phyloP scores from a whole-genome alignment of 257 asterid species.

The Solanum phureja region DNA sequence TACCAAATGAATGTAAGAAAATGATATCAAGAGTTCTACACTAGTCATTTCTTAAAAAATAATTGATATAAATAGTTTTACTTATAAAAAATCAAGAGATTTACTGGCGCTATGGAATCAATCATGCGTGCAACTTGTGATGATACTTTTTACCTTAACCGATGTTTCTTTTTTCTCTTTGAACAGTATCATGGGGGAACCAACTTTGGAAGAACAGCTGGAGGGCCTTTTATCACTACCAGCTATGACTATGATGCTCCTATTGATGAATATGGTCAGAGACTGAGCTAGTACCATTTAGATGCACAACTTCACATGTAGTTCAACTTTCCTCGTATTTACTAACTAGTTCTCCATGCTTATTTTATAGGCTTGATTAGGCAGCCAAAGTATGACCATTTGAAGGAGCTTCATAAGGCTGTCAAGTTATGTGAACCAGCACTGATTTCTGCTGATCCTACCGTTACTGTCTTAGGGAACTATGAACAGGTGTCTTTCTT shows the following conservation, averaged over 20 bases:
- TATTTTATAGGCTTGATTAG: slow-evolving; percentile 56
- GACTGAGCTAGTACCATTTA: neutral
- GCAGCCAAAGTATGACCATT: slow-evolving; percentile 85
- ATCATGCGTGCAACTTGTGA: neutral
- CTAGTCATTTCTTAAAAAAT: neutral
- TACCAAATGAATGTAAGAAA: neutral
- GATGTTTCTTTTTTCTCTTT: neutral
- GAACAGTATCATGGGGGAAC: slow-evolving; percentile 94
- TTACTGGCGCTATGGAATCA: neutral
- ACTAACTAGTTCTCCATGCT: neutral
- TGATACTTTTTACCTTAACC: neutral
- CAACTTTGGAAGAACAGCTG: slow-evolving; percentile 91
- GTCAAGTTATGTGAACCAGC: slow-evolving; percentile 66
- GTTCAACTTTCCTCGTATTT: neutral
- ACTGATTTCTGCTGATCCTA: slow-evolving; percentile 59
- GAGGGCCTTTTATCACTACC: slow-evolving; percentile 93
- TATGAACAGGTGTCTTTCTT: slow-evolving; percentile 57
- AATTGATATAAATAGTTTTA: neutral
- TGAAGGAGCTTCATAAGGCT: slow-evolving; percentile 75
- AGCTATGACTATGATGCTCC: slow-evolving; percentile 99
- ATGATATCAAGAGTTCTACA: neutral
- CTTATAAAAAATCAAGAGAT: neutral
- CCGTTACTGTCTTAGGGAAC: slow-evolving; percentile 45
- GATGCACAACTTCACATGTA: neutral
- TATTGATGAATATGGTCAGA: slow-evolving; percentile 87